Base-by-base conservation (phyloP, 139 green algal species). In the Coelastrella sp. region DNA sequence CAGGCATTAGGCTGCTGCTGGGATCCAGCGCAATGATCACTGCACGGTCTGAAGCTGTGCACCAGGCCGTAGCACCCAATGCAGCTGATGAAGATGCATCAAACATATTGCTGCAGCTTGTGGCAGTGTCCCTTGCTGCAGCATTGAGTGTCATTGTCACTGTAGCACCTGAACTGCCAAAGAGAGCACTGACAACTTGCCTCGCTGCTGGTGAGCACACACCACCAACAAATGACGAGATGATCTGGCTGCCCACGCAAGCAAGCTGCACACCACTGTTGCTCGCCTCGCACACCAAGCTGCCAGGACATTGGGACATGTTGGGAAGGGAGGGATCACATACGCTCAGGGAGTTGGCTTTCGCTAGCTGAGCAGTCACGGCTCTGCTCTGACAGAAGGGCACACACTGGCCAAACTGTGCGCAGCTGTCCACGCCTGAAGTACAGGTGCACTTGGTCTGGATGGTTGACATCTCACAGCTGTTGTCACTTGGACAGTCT, bases 271-370 rank as follows among this genome's bases (percentile, higher is more conserved):
- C 49, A 65, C 78, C 35, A 66, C 10, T 10, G 14, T 14, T 63
- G 78, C 78, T 83, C 1, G 12, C 0, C 78, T 83, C 12, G 10
- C 78, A 83, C 35, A 83, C 49, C 7, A 83, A 49, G 35, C 49
- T 19, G 7, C 76, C 76, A 58, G 11, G 11, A 19, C 76, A 83
- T n/a, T 49, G 35, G 35, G 35, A 49, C 8, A 49, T n/a, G 8
- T 83, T 83, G 35, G 78, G 78, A 11, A 83, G 22, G 78, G n/a
- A 83, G 15, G 35, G 49, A 20, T 83, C 78, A 15, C 78, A 83
- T 6, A 24, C 35, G 9, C 15, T 20, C 49, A 35, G 49, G 10
- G 12, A 27, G 49, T 83, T 83, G 78, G 78, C 78, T 8, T 57
- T 57, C 25, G 24, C 8, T 5, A 81, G 24, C 25, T 81, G 24